Base-by-base conservation (phyloP, 768 basidiomycete genomes). In the Cystobasidium onofrii region DNA sequence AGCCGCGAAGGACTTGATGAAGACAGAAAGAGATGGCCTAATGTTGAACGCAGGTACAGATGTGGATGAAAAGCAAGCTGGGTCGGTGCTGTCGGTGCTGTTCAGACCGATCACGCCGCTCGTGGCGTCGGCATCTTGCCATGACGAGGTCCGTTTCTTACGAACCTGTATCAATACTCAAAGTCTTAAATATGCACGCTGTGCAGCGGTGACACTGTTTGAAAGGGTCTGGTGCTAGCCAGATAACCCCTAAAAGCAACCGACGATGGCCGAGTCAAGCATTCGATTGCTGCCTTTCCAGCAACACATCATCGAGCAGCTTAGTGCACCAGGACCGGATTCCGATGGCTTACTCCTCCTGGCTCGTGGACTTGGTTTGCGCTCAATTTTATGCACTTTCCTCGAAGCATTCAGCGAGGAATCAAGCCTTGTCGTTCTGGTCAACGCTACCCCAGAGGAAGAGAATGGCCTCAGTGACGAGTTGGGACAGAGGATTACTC, bases 361-460 rank as follows among this genome's bases (percentile, higher is more conserved):
- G 36, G 94, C 91, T 0, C 89, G 94, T 36, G 96, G 96, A 0
- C 85, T 99, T 1, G 96, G 96, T 0, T 83, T 98, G 74, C 86
- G 94, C 15, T 84, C 88, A 73, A 85, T 96, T 65, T 80, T 92
- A 54, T 92, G 91, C 82, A 90, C 88, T 0, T 85, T 98, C 46
- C 85, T 98, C 83, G 90, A 94, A 82, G 90, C 95, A 46, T 98
- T 95, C 80, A 90, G 93, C 83, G 86, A 89, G 25, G 87, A 90
- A 39, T 86, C 88, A 74, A 93, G 86, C 78, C 86, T 96, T 18
- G 86, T 98, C 54, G 82, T 98, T 10, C 83, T 99, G 25, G 87
- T 97, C 61, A 89, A 91, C 81, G 90, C 90, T 0, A 85, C 67
- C 10, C 57, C 87, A 0, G 91, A 93, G 76, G 96, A 97, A 80